Base-by-base conservation (phyloP, 192 early-diverging fungal species). In the Lobosporangium transversale region DNA sequence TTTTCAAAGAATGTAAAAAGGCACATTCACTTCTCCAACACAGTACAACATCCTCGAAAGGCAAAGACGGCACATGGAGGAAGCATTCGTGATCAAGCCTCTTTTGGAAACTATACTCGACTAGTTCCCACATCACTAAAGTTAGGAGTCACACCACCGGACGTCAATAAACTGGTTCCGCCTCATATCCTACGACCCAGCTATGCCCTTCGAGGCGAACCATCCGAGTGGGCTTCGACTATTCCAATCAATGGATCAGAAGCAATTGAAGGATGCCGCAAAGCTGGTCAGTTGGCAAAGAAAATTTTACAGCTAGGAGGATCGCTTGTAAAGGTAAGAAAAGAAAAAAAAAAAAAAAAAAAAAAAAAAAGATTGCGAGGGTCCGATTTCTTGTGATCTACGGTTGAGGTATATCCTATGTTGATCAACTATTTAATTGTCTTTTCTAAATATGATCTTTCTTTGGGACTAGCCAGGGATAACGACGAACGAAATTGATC, bases 401-500 rank as follows among this genome's bases (percentile, higher is more conserved):
- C 48, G 3, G 10, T 50, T 53, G 8, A 47, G 29, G 20, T 27
- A n/a, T 9, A 20, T 24, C 31, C 21, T 1, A 5, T 24, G 8
- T 32, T 18, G 12, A 14, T 0, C 9, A 33, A 35, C n/a, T 12
- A 12, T 6, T 15, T 11, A 29, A 3, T 44, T 8, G 29, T 26
- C 12, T 35, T 58, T 27, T 23, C 57, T 58, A 3, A 18, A 0
- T 29, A 26, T 54, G 18, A 14, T 24, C 31, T 7, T 20, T 17
- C 78, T 10, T 87, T 24, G 51, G 6, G 31, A 31, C 17, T 43
- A 92, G 12, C 89, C 93, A 65, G 74, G 59, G 21, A 81, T 93
- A 0, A 98, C 93, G 1, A 98, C 97, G 0, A 94, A 96, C 66
- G 95, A 97, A 70, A 95, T 99, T 55, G 98, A 99, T 73, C 86